Base-by-base conservation (phyloP, 345 rosid species). In the Citrus medica region DNA sequence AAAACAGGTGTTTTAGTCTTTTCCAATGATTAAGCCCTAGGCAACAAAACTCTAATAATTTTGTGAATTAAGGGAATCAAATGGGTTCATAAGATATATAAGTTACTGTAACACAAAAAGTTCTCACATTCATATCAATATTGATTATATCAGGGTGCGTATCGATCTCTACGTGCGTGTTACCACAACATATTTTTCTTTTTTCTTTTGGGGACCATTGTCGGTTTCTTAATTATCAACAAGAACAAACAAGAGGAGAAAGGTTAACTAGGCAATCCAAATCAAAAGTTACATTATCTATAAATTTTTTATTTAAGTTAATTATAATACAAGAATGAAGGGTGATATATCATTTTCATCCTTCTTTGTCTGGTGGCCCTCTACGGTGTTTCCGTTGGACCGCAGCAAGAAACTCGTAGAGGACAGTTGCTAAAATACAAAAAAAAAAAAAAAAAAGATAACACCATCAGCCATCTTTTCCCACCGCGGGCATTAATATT, bases 311-410 rank as follows among this genome's bases (percentile, higher is more conserved):
- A 35, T 24, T 63, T 37, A 19, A 28, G 40, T 67, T 55, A 46
- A 46, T 46, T 46, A 46, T 16, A 12, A 46, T 46, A 13, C 51
- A 46, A 46, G 51, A 46, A 46, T 46, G 48, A 46, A 46, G 51
- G 51, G 16, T 13, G 16, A 46, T 46, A 46, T 46, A 28, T 75
- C 71, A 37, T 51, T 69, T 27, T 37, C 79, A 75, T 56, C 67
- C 66, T 68, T 60, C 61, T 58, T 73, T 62, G 25, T 71, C 69
- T 19, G 33, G 46, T 81, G 88, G 82, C 76, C 69, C 86, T 71
- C 37, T 8, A 76, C 48, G 69, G 40, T n/a, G 30, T 33, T 70
- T 68, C 63, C 28, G n/a, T n/a, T 21, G 82, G 83, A 81, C 85
- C 67, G 71, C 79, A 67, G 56, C 67, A 67, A 4, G 33, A 48